Base-by-base conservation (phyloP, 768 basidiomycete genomes). In the Agaricus sinodeliciosus region DNA sequence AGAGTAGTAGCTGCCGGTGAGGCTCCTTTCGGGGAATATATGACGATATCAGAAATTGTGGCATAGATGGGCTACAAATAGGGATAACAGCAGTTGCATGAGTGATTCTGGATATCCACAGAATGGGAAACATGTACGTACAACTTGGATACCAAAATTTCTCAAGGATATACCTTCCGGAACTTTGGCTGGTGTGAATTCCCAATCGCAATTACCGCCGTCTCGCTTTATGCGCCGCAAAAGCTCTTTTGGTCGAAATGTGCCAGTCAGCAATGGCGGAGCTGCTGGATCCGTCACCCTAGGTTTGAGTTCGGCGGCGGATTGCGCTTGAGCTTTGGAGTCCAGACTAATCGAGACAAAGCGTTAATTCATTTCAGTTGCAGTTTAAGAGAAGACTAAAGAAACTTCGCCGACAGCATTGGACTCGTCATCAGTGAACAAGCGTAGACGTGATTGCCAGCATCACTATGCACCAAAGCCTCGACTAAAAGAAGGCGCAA, bases 111-210 rank as follows among this genome's bases (percentile, higher is more conserved):
- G 22, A 22, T 22, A 22, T 22, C 22, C 22, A 22, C 3, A 22
- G 22, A 22, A 22, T 22, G 37, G 36, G 48, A 18, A 39, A 9
- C 15, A 13, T 39, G 44, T 16, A 82, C 89, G 74, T 63, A 91
- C 87, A 59, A 87, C 81, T 67, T 94, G 93, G 55, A 92, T 87
- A 26, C 89, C 88, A 65, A 94, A 93, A 71, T 94, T 92, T 58
- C 93, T 75, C 61, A 90, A 69, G 55, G 82, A 86, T 54, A 90
- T 90, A 15, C 90, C 90, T 58, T 89, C 85, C 9, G 90, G 90
- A 51, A 92, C 85, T 49, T 73, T 74, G 12, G 78, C 76, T 39
- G 85, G 83, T 35, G 82, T 75, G 58, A 92, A 91, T 59, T 85
- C 81, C 71, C 82, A 83, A n/a, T 62, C 67, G 2, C 69, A 67